Evolutionary conservation across 2,329 filamentous ascomycete species (phyloP), one percentile per base, ranked within the genome.

Genomic region (Ceratocystis variospora): DNA sequence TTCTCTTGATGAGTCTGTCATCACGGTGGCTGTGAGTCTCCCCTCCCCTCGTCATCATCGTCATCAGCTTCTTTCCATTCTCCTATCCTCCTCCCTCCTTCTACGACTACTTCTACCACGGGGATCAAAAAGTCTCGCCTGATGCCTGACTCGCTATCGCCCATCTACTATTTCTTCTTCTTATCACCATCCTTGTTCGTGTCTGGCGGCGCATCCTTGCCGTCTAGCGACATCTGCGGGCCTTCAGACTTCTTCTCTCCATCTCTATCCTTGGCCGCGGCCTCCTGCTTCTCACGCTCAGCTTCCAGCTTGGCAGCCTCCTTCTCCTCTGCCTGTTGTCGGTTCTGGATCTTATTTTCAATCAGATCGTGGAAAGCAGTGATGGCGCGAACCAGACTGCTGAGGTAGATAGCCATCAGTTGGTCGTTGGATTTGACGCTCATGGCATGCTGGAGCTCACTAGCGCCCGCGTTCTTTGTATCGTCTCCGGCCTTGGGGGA

Each of bases 301-400:
- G 71, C 70, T 73, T 88, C 88, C 62, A 87, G 86, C 73, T 91
- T 90, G 79, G 90, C 90, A 73, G 87, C 83, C 72, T 97, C 93
- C 78, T 93, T 93, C 73, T 99, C 94, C 74, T 97, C 94, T 73
- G 95, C 89, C 76, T 95, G 90, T 78, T 97, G 92, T 75, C 93
- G 85, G 79, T 99, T 99, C 80, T 97, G 93, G 71, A 97, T 96
- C 83, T 99, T 99, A 81, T 99, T 99, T 80, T 99, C 94, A 71
- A 99, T 99, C 71, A 99, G 79, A 75, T 99, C 94, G 76, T 99
- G 94, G 87, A 97, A 99, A 6, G 94, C 94, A 12, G 94, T 97
- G 74, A 99, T 99, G 67, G 94, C 94, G 69, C 94, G 85, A 77
- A 99, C 97, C 79, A 97, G 79, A 79, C 90, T 96, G 78, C 90